Evolutionary conservation across 1,139 yeast species (phyloP).

Genomic region (Debaryomycetaceae sp.): DNA sequence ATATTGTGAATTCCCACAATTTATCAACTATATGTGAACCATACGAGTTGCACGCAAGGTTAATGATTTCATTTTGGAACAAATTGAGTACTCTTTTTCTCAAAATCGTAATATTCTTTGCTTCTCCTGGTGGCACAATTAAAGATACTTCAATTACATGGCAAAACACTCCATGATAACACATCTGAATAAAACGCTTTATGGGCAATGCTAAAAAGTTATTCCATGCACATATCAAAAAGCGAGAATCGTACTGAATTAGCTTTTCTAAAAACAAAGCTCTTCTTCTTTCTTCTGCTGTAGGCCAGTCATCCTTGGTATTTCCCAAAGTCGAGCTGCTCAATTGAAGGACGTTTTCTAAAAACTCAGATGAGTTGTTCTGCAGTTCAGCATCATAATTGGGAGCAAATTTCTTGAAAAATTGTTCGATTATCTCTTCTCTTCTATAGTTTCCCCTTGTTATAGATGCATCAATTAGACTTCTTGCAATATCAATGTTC

Average conservation of each 20-base stretch:
- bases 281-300: slow-evolving; percentile 83
- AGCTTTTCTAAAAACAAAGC: slow-evolving; percentile 70
- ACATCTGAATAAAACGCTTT: slow-evolving; percentile 64
- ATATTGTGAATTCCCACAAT: slow-evolving; percentile 74
- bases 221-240: slow-evolving; percentile 56
- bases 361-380: slow-evolving; percentile 45
- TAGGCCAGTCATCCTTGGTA: slow-evolving; percentile 86
- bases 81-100: slow-evolving; percentile 70
- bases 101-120: slow-evolving; percentile 49
- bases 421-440: slow-evolving; percentile 60
- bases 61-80: slow-evolving; percentile 51
- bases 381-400: slow-evolving; percentile 38
- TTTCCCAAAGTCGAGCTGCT: slow-evolving; percentile 74
- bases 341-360: slow-evolving; percentile 63
- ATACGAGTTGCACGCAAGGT: slow-evolving; percentile 77
- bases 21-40: slow-evolving; percentile 91
- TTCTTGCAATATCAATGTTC: slow-evolving; percentile 67
- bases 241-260: slow-evolving; percentile 60
- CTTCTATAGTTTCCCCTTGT: slow-evolving; percentile 56
- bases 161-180: slow-evolving; percentile 83
- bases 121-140: slow-evolving; percentile 36
- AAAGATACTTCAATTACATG: slow-evolving; percentile 73
- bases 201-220: slow-evolving; percentile 58
- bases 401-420: slow-evolving; percentile 59
- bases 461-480: slow-evolving; percentile 66